Evolutionary conservation across 1,139 yeast genomes (phyloP).

Genomic region (Nadsonia commutata): DNA sequence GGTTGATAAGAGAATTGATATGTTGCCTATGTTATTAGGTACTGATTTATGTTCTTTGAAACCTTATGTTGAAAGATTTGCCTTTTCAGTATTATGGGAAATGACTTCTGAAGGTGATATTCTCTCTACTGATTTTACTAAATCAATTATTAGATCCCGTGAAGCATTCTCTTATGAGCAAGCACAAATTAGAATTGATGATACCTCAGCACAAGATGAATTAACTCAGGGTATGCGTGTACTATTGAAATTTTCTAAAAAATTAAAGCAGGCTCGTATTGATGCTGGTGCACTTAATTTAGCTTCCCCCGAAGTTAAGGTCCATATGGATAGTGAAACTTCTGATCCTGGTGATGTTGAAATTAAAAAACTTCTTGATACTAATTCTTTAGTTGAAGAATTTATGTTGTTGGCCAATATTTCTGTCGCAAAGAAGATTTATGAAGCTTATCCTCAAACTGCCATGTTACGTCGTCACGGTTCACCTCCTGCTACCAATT

Average conservation of each 20-base stretch:
- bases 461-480: constrained; percentile 95
- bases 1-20: constrained; percentile 98
- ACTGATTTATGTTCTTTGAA: constrained; percentile 91
- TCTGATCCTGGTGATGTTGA: constrained; percentile 95
- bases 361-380: constrained; percentile 71
- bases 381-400: constrained; percentile 94
- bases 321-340: constrained; percentile 92
- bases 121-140: constrained; percentile 65
- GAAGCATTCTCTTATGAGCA: constrained; percentile 92
- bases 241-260: constrained; percentile 60
- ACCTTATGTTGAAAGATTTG: constrained; percentile 91
- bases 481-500: constrained; percentile 87
- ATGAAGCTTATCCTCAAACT: constrained; percentile 89
- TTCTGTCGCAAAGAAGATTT: constrained; percentile 85
- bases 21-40: constrained; percentile 92
- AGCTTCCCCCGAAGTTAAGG: constrained; percentile 97
- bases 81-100: constrained; percentile 95
- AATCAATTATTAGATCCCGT: constrained; percentile 79
- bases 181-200: constrained; percentile 89
- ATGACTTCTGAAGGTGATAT: constrained; percentile 76
- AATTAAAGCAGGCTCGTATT: constrained; percentile 68
- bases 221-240: constrained; percentile 83
- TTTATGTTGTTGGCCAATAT: constrained; percentile 96
- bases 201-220: constrained; percentile 59
- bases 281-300: constrained; percentile 94